Evolutionary conservation across 106 monocot genomes (phyloP).

Genomic region (Agapanthus africanus): DNA sequence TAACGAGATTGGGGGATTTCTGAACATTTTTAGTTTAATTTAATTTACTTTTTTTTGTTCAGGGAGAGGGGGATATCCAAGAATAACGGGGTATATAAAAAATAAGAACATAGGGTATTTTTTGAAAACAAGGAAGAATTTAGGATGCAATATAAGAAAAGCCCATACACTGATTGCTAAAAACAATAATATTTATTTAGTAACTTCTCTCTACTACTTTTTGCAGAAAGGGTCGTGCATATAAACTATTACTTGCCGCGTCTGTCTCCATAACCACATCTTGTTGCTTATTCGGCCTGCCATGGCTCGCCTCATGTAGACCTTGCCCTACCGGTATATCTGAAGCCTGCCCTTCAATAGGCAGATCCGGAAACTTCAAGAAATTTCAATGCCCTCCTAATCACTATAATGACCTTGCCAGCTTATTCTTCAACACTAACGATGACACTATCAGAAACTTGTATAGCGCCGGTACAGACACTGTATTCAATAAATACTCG

Average conservation of each 20-base stretch:
- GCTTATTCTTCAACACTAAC: slow-evolving; percentile 81
- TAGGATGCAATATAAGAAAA: too few relatives aligned
- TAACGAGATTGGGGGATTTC: too few relatives aligned
- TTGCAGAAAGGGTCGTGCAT: slow-evolving; percentile 41
- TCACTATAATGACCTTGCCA: slow-evolving; percentile 90
- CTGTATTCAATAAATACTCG: slow-evolving; percentile 45
- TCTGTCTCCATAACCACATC: slow-evolving; percentile 64
- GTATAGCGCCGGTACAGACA: slow-evolving; percentile 52
- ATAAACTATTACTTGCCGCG: slow-evolving; percentile 37
- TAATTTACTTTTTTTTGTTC: too few relatives aligned
- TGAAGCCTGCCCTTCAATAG: slow-evolving; percentile 52
- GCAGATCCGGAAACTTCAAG: slow-evolving; percentile 56
- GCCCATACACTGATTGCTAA: too few relatives aligned
- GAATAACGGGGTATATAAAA: too few relatives aligned
- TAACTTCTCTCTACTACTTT: too few relatives aligned
- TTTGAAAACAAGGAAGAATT: too few relatives aligned
- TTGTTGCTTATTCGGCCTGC: slow-evolving; percentile 56
- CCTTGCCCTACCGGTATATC: slow-evolving; percentile 50
- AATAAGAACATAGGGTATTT: too few relatives aligned
- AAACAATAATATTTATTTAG: too few relatives aligned
- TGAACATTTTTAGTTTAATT: too few relatives aligned
- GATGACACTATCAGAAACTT: slow-evolving; percentile 75
- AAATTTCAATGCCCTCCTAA: slow-evolving; percentile 64
- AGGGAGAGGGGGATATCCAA: too few relatives aligned
- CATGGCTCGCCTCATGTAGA: slow-evolving; percentile 78